A percentile compares a stretch with the other conserved stretches of the same genome.
phyloP scores from a whole-genome alignment of 2,329 filamentous ascomycete species.

The Aspergillus vadensis region DNA sequence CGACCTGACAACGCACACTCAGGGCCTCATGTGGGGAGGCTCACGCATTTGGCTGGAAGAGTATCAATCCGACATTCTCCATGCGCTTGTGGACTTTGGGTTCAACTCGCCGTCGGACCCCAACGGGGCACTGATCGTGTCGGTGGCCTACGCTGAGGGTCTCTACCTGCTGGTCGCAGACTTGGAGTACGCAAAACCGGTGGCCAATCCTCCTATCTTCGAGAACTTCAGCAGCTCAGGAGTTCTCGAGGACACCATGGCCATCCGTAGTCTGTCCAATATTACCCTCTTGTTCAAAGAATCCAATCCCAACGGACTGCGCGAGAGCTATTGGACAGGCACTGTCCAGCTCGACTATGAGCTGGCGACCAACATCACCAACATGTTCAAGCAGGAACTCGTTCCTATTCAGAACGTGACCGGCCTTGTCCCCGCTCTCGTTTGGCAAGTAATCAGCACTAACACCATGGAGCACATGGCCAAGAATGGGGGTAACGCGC shows the following conservation, averaged over 20 bases:
- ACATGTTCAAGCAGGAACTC: constrained; percentile 8
- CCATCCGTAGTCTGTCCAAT: constrained; percentile 31
- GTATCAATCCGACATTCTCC: constrained; percentile 31
- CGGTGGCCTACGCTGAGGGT: constrained; percentile 30
- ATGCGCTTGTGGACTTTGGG: constrained; percentile 37
- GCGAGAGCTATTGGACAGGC: constrained; percentile 37
- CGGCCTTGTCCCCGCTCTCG: constrained; percentile 18
- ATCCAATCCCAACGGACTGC: constrained; percentile 36
- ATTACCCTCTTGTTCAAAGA: constrained; percentile 39
- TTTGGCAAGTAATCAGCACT: constrained; percentile 38
- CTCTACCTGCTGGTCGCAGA: constrained; percentile 33
- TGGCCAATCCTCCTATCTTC: constrained; percentile 40
- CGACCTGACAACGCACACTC: constrained; percentile 43
- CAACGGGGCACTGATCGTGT: constrained; percentile 39
- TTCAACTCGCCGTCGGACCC: constrained; percentile 27
- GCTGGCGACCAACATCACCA: constrained; percentile 25
- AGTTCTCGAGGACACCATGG: constrained; percentile 32
- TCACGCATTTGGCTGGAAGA: constrained; percentile 32
- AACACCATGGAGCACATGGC: constrained; percentile 32
- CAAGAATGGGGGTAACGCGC: constrained; percentile 21
- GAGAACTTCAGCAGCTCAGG: constrained; percentile 39
- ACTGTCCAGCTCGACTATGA: constrained; percentile 34
- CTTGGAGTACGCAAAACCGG: constrained; percentile 44
- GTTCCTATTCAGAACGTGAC: neutral
- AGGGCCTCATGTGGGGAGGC: constrained; percentile 45